phyloP scores from a whole-genome alignment of 2,329 filamentous ascomycete species.

The Colletotrichum tamarilloi region DNA sequence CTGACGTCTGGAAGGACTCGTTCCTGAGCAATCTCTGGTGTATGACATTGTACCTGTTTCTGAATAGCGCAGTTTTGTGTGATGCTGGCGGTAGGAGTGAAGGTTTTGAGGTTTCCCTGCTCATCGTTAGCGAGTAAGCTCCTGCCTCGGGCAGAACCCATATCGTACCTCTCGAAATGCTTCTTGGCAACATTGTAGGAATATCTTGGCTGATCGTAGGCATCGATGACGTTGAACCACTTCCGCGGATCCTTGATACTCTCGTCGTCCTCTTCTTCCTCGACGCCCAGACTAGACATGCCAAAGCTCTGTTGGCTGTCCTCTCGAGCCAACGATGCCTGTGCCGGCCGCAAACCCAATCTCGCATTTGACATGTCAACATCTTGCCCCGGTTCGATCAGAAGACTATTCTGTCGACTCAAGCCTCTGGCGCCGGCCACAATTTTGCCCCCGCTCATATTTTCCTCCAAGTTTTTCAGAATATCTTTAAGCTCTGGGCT shows the following conservation, averaged over 20 bases:
- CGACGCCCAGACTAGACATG: slow-evolving; percentile 63
- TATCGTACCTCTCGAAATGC: slow-evolving; percentile 81
- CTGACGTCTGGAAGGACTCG: slow-evolving; percentile 88
- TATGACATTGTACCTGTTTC: slow-evolving; percentile 91
- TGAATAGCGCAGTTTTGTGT: slow-evolving; percentile 87
- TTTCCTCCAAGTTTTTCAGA: slow-evolving; percentile 84
- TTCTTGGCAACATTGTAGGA: slow-evolving; percentile 84
- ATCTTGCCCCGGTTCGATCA: slow-evolving; percentile 66
- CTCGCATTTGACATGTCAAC: slow-evolving; percentile 65
- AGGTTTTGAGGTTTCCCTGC: slow-evolving; percentile 70
- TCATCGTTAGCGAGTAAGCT: slow-evolving; percentile 36
- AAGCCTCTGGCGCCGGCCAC: slow-evolving; percentile 63
- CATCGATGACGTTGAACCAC: slow-evolving; percentile 86
- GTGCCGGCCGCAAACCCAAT: slow-evolving; percentile 62
- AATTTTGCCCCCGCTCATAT: slow-evolving; percentile 87
- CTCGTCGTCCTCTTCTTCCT: slow-evolving; percentile 68
- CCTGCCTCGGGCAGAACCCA: not conserved
- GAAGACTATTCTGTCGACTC: slow-evolving; percentile 72
- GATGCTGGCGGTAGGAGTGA: slow-evolving; percentile 80
- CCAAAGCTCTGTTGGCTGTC: slow-evolving; percentile 76
- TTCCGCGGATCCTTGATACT: slow-evolving; percentile 75
- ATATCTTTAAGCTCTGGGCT: slow-evolving; percentile 83
- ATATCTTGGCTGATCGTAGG: slow-evolving; percentile 86
- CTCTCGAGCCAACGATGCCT: slow-evolving; percentile 59
- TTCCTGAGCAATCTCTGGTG: slow-evolving; percentile 93